Percentiles rank a stretch among this genome's conserved stretches.
Evolutionary conservation across 176 grass and related monocot genomes (phyloP).

Genomic region (Miscanthus lutarioriparius): DNA sequence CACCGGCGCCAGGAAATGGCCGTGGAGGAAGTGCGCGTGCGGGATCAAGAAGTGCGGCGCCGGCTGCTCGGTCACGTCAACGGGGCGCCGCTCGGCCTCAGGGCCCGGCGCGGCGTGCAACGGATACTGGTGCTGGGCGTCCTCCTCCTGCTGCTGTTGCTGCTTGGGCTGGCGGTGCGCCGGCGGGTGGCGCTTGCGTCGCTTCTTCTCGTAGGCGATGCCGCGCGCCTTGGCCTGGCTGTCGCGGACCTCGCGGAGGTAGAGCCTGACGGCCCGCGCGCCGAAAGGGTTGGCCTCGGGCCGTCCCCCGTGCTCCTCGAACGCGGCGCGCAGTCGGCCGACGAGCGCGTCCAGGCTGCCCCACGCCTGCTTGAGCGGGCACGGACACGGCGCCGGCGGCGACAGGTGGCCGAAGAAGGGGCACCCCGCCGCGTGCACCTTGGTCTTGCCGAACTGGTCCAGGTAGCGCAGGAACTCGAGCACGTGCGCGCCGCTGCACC

Average conservation of each 20-base stretch:
- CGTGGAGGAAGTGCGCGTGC: slow-evolving; percentile 47
- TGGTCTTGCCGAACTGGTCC: slow-evolving; percentile 85
- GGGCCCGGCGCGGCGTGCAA: background rate
- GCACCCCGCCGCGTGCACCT: slow-evolving; percentile 56
- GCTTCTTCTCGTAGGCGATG: slow-evolving; percentile 65
- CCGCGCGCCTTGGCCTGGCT: slow-evolving; percentile 54
- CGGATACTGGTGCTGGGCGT: background rate
- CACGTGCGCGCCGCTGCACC: slow-evolving; percentile 74
- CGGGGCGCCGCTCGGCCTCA: background rate
- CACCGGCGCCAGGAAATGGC: slow-evolving; percentile 31
- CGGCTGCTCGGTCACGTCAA: background rate
- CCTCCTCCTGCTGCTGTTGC: background rate
- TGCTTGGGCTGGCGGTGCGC: background rate
- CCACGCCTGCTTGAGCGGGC: slow-evolving; percentile 70
- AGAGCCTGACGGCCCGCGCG: slow-evolving; percentile 62
- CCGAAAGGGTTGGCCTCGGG: slow-evolving; percentile 67
- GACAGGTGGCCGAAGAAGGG: slow-evolving; percentile 68
- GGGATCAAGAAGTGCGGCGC: slow-evolving; percentile 41
- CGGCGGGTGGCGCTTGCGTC: slow-evolving; percentile 17
- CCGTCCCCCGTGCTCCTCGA: slow-evolving; percentile 67
- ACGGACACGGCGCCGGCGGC: slow-evolving; percentile 63
- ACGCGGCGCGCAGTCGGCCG: slow-evolving; percentile 72
- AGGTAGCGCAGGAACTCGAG: slow-evolving; percentile 77
- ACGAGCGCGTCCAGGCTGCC: slow-evolving; percentile 67
- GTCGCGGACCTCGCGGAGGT: slow-evolving; percentile 60